Evolutionary conservation across 345 rosid species (phyloP), one percentile per base, ranked within the genome.

Genomic region (Citrus reticulata): DNA sequence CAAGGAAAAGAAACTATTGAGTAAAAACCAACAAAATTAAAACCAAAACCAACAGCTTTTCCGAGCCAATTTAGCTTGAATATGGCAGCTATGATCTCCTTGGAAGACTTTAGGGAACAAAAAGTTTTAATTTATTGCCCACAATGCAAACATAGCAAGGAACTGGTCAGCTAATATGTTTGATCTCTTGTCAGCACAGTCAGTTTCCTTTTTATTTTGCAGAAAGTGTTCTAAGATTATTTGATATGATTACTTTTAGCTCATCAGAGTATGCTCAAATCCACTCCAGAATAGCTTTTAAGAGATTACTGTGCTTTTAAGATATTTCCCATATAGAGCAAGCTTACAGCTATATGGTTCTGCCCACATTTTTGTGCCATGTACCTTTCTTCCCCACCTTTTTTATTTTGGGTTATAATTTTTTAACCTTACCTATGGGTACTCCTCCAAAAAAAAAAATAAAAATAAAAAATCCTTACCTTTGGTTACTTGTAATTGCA

Each of bases 31-130:
- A n/a, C 49, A 57, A 72, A 34, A 72, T 25, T 9, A 57, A 30
- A 22, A 73, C 76, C 66, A n/a, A 73, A 27, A 62, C 11, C 68
- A 37, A 27, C 68, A 73, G 35, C 77, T 73, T 24, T 22, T 7
- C 68, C 10, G 20, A 74, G 40, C 59, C 70, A 74, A 74, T 58
- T 30, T 34, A 74, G 32, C 51, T 74, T 30, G 59, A 62, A 29
- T 49, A 40, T 37, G 51, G 24, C 25, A 73, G 25, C 55, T 25
- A 14, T 22, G 6, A 49, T 35, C 22, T 73, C 34, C 54, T 60
- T 35, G 76, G 64, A 73, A 8, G 46, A n/a, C 67, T 59, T 59
- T 14, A 24, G 7, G 35, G 54, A 40, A 37, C 1, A 5, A 37
- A 42, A 42, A 10, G 40, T 24, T 61, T 5, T 25, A 3, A 60